Evolutionary conservation across 768 basidiomycete species (phyloP).

Genomic region (Coprinellus aureogranulatus): DNA sequence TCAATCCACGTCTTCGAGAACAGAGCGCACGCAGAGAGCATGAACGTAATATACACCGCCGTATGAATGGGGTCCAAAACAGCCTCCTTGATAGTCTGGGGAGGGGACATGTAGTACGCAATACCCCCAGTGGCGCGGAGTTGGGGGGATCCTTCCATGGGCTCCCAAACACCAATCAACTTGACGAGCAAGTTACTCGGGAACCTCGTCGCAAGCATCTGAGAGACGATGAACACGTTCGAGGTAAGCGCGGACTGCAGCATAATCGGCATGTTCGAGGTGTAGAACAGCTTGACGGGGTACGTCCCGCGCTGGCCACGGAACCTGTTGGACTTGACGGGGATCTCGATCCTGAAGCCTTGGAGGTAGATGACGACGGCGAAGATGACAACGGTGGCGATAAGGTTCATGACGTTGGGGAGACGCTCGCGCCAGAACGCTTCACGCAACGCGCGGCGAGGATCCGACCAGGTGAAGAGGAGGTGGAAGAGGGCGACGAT

Average conservation of each 20-base stretch:
- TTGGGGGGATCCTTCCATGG: conserved; percentile 91
- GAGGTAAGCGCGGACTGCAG: conserved; percentile 89
- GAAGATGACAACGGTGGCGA: conserved; percentile 90
- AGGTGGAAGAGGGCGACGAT: conserved; percentile 96
- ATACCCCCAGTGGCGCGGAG: conserved; percentile 87
- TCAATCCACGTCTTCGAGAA: conserved; percentile 99
- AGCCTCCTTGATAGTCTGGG: conserved; percentile 89
- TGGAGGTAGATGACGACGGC: conserved; percentile 97
- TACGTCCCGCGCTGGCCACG: conserved; percentile 92
- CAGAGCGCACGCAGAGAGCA: conserved; percentile 89
- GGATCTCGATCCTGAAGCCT: conserved; percentile 98
- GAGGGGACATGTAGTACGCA: conserved; percentile 97
- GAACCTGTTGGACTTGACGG: conserved; percentile 95
- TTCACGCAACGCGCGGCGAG: conserved; percentile 92
- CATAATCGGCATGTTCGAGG: conserved; percentile 99
- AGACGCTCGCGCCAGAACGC: conserved; percentile 97
- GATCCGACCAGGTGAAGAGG: conserved; percentile 97
- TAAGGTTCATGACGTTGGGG: conserved; percentile 96
- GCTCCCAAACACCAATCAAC: conserved; percentile 97
- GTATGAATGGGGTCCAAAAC: conserved; percentile 94
- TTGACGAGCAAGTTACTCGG: conserved; percentile 87
- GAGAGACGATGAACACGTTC: conserved; percentile 93
- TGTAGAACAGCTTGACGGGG: conserved; percentile 98
- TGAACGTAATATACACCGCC: conserved; percentile 73
- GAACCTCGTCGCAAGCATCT: conserved; percentile 93